phyloP scores from a whole-genome alignment of 164 flowering plant genomes.

The Cinnamomum chago region DNA sequence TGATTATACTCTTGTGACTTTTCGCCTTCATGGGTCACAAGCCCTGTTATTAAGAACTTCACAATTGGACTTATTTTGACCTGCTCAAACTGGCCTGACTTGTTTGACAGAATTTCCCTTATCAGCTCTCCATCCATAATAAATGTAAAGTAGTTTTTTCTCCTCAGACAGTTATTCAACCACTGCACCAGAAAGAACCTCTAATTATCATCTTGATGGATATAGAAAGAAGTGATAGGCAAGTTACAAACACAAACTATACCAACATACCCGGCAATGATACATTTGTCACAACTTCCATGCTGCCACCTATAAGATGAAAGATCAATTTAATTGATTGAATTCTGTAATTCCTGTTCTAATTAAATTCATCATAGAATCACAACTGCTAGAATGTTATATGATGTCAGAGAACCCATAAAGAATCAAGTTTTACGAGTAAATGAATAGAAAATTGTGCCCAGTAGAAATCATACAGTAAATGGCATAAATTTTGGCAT shows the following conservation, averaged over 20 bases:
- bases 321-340: too few relatives aligned
- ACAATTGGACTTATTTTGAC: not conserved
- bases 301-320: too few relatives aligned
- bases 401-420: too few relatives aligned
- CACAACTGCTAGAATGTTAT: too few relatives aligned
- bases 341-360: too few relatives aligned
- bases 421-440: too few relatives aligned
- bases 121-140: slow-evolving; percentile 14
- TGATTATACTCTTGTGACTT: slow-evolving; percentile 26
- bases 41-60: slow-evolving; percentile 13
- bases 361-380: too few relatives aligned
- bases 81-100: slow-evolving; percentile 14
- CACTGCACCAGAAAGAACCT: slow-evolving; percentile 46
- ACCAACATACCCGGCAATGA: slow-evolving; percentile 70
- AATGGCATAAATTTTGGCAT: too few relatives aligned
- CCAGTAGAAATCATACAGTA: too few relatives aligned
- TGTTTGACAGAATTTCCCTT: slow-evolving; percentile 12
- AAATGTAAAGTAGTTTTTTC: slow-evolving; percentile 62
- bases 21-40: slow-evolving; percentile 14
- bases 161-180: slow-evolving; percentile 87
- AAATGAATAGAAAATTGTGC: too few relatives aligned
- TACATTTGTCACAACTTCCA: slow-evolving; percentile 85
- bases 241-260: slow-evolving; percentile 1
- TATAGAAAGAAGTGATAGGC: not conserved
- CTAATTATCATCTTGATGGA: not conserved